Conservation (phyloP, 306 rosid genomes). For the Sophora flavescens region DNA sequence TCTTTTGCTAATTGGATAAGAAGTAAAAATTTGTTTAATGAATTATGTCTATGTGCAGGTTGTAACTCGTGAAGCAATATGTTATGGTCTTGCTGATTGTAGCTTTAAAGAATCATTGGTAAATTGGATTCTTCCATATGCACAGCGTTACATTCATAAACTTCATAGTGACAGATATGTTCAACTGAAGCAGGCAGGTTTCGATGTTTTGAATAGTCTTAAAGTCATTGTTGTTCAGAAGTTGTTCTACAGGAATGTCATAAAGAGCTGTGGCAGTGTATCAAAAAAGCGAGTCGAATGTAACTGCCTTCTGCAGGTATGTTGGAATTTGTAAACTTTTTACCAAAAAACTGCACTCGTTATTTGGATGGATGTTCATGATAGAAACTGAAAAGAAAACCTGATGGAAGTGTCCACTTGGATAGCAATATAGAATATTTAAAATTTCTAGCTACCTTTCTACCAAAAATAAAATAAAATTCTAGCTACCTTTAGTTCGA, state of each 20-base stretch:
- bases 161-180: constrained; percentile 64
- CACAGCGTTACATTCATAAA: constrained; percentile 81
- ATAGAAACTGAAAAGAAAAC: constrained; percentile 27
- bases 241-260: constrained; percentile 76
- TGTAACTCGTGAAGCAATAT: constrained; percentile 85
- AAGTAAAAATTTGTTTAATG: constrained; percentile 26
- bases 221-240: constrained; percentile 82
- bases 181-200: constrained; percentile 77
- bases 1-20: constrained; percentile 9
- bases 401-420: constrained; percentile 16
- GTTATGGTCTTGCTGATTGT: constrained; percentile 64
- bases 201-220: constrained; percentile 54
- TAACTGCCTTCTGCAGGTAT: constrained; percentile 83
- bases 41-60: constrained; percentile 64
- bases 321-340: constrained; percentile 21
- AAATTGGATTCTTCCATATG: constrained; percentile 88
- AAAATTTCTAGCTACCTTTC: background rate
- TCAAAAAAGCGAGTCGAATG: constrained; percentile 70
- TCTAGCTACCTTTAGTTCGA: background rate
- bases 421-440: constrained; percentile 6
- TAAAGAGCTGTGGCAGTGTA: constrained; percentile 59
- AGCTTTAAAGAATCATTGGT: constrained; percentile 67
- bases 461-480: background rate
- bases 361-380: constrained; percentile 39
- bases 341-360: background rate